phyloP scores from a whole-genome alignment of 805 yeast species.

The Candida ascalaphidarum region DNA sequence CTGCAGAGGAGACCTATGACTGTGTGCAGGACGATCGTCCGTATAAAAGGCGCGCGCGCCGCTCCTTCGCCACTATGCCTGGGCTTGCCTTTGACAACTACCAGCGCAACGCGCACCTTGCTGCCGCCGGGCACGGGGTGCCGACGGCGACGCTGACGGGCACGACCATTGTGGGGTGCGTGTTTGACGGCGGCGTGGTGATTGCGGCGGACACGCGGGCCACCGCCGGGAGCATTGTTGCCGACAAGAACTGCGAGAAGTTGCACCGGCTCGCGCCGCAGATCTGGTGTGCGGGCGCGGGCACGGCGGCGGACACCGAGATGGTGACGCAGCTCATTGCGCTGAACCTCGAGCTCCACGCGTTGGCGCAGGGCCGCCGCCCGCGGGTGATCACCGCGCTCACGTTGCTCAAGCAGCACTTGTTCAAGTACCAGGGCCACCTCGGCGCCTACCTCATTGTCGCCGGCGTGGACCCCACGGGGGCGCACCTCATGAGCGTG shows the following conservation, averaged over 20 bases:
- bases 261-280: conserved; percentile 82
- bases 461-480: conserved; percentile 97
- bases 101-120: conserved; percentile 76
- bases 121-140: conserved; percentile 61
- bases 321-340: conserved; percentile 92
- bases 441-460: conserved; percentile 95
- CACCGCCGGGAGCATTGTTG: conserved; percentile 92
- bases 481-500: conserved; percentile 84
- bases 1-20: too few species aligned
- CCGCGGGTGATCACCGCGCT: conserved; percentile 93
- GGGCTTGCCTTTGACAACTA: conserved; percentile 91
- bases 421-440: conserved; percentile 95
- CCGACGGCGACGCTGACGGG: conserved; percentile 97
- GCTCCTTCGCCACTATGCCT: too few species aligned
- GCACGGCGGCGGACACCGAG: conserved; percentile 99
- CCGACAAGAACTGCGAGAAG: conserved; percentile 96
- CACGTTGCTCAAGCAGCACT: conserved; percentile 89
- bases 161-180: conserved; percentile 98
- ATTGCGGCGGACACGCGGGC: conserved; percentile 99
- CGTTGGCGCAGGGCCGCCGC: conserved; percentile 71
- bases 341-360: conserved; percentile 85
- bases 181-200: conserved; percentile 87
- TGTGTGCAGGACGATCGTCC: too few species aligned
- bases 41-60: too few species aligned
- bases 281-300: conserved; percentile 99